phyloP scores from a whole-genome alignment of 202 grass and related monocot genomes.

The Cymbopogon flexuosus region DNA sequence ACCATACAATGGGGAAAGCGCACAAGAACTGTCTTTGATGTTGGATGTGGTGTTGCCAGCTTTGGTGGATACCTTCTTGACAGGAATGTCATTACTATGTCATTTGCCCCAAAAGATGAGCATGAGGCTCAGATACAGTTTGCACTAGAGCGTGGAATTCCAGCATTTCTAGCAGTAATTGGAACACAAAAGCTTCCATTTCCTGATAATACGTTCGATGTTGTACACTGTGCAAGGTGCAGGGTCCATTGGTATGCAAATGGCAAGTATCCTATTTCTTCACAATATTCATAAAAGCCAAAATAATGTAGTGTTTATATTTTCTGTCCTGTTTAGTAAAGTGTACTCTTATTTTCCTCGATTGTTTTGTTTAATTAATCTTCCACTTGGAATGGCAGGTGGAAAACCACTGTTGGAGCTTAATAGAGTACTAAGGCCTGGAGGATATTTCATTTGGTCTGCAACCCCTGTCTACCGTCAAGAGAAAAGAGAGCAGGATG shows the following conservation, averaged over 20 bases:
- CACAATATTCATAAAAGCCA: not conserved
- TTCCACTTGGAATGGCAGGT: slow-evolving; percentile 46
- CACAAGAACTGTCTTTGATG: slow-evolving; percentile 78
- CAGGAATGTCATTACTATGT: slow-evolving; percentile 85
- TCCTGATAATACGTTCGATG: slow-evolving; percentile 82
- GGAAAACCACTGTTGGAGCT: slow-evolving; percentile 83
- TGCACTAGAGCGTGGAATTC: slow-evolving; percentile 86
- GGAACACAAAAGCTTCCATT: slow-evolving; percentile 80
- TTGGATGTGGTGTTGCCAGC: slow-evolving; percentile 91
- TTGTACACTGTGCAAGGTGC: slow-evolving; percentile 83
- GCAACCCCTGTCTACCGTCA: slow-evolving; percentile 92
- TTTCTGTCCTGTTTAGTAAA: not conserved
- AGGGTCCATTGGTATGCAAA: slow-evolving; percentile 83
- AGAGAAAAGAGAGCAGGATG: slow-evolving; percentile 61
- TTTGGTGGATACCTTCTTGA: slow-evolving; percentile 85
- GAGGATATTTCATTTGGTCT: slow-evolving; percentile 90
- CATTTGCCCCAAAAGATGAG: slow-evolving; percentile 92
- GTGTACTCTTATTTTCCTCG: not conserved
- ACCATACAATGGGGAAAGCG: slow-evolving; percentile 57
- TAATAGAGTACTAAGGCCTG: slow-evolving; percentile 85
- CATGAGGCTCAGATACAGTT: slow-evolving; percentile 98
- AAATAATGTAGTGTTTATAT: not conserved
- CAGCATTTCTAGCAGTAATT: slow-evolving; percentile 78
- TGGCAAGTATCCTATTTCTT: slow-evolving; percentile 39
- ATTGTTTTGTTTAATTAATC: not conserved